Evolutionary conservation across 345 rosid species (phyloP).

Genomic region (Populus simonii): DNA sequence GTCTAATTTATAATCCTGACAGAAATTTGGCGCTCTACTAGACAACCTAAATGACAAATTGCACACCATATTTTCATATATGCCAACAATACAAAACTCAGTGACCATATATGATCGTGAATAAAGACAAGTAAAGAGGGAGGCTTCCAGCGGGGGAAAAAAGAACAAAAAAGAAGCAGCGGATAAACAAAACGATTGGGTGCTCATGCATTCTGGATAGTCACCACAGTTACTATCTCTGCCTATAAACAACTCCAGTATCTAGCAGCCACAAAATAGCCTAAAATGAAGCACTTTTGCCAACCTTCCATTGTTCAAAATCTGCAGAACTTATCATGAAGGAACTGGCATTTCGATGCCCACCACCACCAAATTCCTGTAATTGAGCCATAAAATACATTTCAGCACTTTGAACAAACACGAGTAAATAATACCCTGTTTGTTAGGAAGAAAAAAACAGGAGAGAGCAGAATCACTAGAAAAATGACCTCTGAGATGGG

Average conservation of each 20-base stretch:
- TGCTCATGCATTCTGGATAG: neutral
- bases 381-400: neutral
- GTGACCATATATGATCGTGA: neutral
- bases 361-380: constrained; percentile 68
- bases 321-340: constrained; percentile 49
- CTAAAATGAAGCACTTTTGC: constrained; percentile 9
- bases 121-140: neutral
- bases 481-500: constrained; percentile 39
- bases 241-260: neutral
- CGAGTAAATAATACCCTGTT: neutral
- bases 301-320: constrained; percentile 51
- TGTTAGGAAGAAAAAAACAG: neutral
- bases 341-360: constrained; percentile 70
- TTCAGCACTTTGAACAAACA: neutral
- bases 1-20: neutral
- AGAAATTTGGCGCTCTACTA: too few species aligned
- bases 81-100: neutral
- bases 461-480: neutral
- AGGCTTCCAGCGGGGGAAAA: neutral
- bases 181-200: neutral
- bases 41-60: too few species aligned
- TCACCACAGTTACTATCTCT: neutral
- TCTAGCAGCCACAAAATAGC: neutral
- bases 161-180: neutral
- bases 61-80: neutral